Conservation (phyloP, 306 rosid genomes). For the Trichosanthes cucumerina region DNA sequence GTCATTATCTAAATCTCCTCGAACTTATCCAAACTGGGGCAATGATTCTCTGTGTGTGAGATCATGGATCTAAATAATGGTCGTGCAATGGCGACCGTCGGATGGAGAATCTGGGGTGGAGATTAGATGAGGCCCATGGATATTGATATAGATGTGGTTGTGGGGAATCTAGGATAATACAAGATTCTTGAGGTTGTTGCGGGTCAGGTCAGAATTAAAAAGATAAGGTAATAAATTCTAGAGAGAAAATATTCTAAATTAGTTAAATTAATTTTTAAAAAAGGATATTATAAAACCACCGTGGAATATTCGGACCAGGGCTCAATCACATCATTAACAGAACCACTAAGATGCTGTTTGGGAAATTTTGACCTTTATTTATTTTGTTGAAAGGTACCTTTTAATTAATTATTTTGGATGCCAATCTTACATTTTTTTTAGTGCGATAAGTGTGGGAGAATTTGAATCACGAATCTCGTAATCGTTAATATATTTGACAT, state of each 20-base stretch:
- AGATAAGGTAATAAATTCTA: not conserved
- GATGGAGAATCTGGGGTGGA: not conserved
- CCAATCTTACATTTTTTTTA: no score
- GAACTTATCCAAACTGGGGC: not conserved
- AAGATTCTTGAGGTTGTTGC: slow-evolving; percentile 1
- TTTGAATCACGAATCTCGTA: no score
- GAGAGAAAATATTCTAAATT: not conserved
- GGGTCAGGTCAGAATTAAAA: not conserved
- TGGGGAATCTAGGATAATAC: not conserved
- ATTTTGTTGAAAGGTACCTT: not conserved
- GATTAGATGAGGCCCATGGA: no score
- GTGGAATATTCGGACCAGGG: not conserved
- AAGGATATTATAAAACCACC: not conserved
- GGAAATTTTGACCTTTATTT: not conserved
- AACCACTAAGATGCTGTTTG: not conserved
- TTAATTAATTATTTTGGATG: no score
- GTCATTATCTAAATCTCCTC: not conserved
- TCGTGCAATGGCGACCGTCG: not conserved
- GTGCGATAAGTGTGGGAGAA: no score
- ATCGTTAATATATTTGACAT: no score
- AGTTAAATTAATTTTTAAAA: not conserved
- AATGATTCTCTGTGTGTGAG: not conserved
- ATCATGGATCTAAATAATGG: not conserved
- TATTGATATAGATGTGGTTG: not conserved
- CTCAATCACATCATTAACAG: not conserved